A percentile compares a stretch with the other conserved stretches of the same genome.
Conservation (phyloP, 140 eudicot genomes). For the Oenanthe javanica region DNA sequence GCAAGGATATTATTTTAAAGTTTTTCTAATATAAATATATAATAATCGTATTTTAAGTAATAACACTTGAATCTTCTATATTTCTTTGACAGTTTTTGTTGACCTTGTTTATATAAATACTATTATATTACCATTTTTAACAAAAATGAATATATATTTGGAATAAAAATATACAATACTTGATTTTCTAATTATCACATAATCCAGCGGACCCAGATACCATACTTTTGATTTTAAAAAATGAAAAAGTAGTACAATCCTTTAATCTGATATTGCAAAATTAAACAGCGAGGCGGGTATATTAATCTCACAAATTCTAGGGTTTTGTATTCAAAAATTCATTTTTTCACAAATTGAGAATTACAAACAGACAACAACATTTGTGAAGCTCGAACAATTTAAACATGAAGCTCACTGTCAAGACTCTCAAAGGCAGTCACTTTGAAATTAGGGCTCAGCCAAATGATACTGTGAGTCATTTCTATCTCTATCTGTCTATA, state of each 20-base stretch:
- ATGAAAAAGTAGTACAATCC: not conserved
- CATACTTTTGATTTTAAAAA: not conserved
- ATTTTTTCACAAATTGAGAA: not conserved
- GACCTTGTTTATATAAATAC: no score
- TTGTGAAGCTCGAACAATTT: constrained; percentile 12
- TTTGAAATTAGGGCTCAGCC: constrained; percentile 88
- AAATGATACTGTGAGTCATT: constrained; percentile 67
- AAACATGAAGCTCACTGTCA: constrained; percentile 90
- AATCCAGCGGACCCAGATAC: not conserved
- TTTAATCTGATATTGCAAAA: not conserved
- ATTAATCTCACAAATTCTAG: constrained; percentile 12
- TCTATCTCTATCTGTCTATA: not conserved
- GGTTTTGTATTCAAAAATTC: no score
- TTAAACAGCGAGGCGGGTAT: constrained; percentile 5
- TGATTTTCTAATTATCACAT: not conserved
- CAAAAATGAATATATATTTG: no score
- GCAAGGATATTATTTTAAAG: no score
- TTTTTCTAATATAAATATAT: no score
- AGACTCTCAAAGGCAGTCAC: constrained; percentile 95
- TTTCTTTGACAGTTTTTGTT: no score
- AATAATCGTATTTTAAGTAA: no score
- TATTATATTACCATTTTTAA: no score
- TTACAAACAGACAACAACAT: not conserved
- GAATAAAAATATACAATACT: no score
- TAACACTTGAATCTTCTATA: no score